phyloP scores from a whole-genome alignment of 2,329 filamentous ascomycete species.

The Amesomyces nigricolor region DNA sequence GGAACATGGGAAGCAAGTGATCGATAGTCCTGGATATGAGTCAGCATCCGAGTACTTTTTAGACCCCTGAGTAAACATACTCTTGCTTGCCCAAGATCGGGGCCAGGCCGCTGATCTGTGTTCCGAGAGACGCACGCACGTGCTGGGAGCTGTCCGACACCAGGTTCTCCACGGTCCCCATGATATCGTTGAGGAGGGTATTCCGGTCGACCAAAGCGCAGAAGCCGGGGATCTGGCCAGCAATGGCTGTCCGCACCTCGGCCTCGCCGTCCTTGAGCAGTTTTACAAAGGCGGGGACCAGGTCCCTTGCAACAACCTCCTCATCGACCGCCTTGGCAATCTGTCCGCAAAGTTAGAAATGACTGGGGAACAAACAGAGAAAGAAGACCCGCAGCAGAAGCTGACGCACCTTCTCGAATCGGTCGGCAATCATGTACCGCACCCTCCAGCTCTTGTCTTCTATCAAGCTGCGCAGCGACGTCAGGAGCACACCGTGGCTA shows the following conservation, averaged over 20 bases:
- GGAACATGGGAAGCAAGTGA: constrained; percentile 95
- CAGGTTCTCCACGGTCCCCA: constrained; percentile 92
- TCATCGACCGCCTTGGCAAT: constrained; percentile 98
- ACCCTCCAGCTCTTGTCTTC: constrained; percentile 99
- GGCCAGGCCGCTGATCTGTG: constrained; percentile 92
- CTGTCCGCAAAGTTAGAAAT: constrained; percentile 41
- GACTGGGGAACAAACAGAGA: constrained; percentile 8
- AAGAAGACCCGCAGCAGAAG: background rate
- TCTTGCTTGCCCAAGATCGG: constrained; percentile 98
- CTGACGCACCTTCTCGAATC: constrained; percentile 80
- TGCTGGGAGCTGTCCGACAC: constrained; percentile 96
- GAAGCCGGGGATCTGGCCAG: constrained; percentile 96
- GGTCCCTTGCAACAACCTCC: constrained; percentile 86
- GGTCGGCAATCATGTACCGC: constrained; percentile 97
- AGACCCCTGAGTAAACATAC: constrained; percentile 44
- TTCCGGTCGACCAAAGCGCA: constrained; percentile 82
- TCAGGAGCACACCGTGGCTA: constrained; percentile 88
- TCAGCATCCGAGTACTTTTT: constrained; percentile 10
- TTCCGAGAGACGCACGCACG: constrained; percentile 89
- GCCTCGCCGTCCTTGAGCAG: constrained; percentile 96
- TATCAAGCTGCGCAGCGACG: constrained; percentile 85
- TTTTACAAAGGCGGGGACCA: constrained; percentile 96
- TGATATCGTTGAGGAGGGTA: constrained; percentile 88
- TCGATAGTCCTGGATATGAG: constrained; percentile 70
- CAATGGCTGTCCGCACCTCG: constrained; percentile 93